Conservation (phyloP, 768 basidiomycete genomes). For the Lyophyllum semitale region DNA sequence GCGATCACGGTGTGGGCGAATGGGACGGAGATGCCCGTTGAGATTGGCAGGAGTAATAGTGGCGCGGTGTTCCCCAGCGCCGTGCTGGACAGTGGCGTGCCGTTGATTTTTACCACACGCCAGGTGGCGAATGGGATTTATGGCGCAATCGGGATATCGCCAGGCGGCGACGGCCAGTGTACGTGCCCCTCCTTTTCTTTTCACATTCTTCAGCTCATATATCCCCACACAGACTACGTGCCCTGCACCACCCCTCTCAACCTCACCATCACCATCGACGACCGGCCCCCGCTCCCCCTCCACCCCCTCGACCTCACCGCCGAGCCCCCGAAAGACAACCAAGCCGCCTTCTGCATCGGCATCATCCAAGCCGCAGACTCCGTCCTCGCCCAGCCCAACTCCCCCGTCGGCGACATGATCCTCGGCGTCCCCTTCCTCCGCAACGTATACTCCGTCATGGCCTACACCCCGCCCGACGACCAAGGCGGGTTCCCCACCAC, state of each 20-base stretch:
- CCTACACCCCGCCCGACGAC: slow-evolving; percentile 45
- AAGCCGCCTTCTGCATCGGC: slow-evolving; percentile 56
- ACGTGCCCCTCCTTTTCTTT: slow-evolving; percentile 25
- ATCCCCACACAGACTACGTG: slow-evolving; percentile 58
- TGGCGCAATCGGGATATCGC: slow-evolving; percentile 66
- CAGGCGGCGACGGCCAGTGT: slow-evolving; percentile 67
- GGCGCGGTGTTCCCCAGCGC: slow-evolving; percentile 57
- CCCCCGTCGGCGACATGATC: slow-evolving; percentile 64
- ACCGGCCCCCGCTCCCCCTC: slow-evolving; percentile 55
- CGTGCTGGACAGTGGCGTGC: slow-evolving; percentile 73
- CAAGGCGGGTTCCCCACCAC: slow-evolving; percentile 8
- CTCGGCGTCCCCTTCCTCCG: slow-evolving; percentile 80
- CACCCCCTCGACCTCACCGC: slow-evolving; percentile 78
- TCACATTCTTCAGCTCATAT: not conserved
- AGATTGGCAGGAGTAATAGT: slow-evolving; percentile 38
- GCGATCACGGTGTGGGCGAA: slow-evolving; percentile 64
- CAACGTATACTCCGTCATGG: slow-evolving; percentile 78
- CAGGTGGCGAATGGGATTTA: slow-evolving; percentile 75
- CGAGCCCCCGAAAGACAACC: slow-evolving; percentile 42
- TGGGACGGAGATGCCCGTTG: slow-evolving; percentile 39
- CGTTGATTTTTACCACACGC: slow-evolving; percentile 62
- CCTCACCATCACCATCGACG: slow-evolving; percentile 66
- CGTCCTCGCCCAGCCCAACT: slow-evolving; percentile 34
- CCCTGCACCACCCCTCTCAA: slow-evolving; percentile 74
- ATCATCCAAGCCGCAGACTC: slow-evolving; percentile 62